phyloP scores from a whole-genome alignment of 2,329 filamentous ascomycete species.

The Aspergillus neotritici region DNA sequence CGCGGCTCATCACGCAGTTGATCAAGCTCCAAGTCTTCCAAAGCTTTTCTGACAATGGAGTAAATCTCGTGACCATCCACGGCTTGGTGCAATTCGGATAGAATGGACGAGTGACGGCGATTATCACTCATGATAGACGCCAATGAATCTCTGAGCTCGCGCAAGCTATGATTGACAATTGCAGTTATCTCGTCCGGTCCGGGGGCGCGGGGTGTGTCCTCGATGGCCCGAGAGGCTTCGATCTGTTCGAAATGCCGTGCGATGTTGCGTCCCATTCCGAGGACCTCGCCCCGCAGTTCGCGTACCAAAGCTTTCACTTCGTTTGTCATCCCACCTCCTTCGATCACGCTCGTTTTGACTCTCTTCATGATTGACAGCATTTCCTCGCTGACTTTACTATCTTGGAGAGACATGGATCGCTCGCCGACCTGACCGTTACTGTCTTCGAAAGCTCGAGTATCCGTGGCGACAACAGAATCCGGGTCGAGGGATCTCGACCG shows the following conservation, averaged over 20 bases:
- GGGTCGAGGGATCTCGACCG: slow-evolving; percentile 29
- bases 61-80: slow-evolving; percentile 82
- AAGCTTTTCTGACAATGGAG: slow-evolving; percentile 71
- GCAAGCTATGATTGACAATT: slow-evolving; percentile 74
- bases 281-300: slow-evolving; percentile 82
- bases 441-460: slow-evolving; percentile 17
- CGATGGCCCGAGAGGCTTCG: slow-evolving; percentile 42
- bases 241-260: slow-evolving; percentile 69
- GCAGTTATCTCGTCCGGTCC: slow-evolving; percentile 66
- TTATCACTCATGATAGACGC: slow-evolving; percentile 72
- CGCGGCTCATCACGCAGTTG: slow-evolving; percentile 53
- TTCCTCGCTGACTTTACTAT: slow-evolving; percentile 63
- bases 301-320: slow-evolving; percentile 88
- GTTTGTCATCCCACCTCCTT: slow-evolving; percentile 81
- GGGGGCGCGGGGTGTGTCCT: slow-evolving; percentile 43
- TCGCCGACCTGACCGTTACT: slow-evolving; percentile 16
- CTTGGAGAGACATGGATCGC: slow-evolving; percentile 35
- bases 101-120: slow-evolving; percentile 61
- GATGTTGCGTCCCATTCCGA: slow-evolving; percentile 90
- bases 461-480: slow-evolving; percentile 19
- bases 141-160: slow-evolving; percentile 79
- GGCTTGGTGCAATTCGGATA: slow-evolving; percentile 56
- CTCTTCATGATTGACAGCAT: slow-evolving; percentile 74
- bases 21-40: slow-evolving; percentile 53
- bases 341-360: slow-evolving; percentile 85